Percentiles rank a stretch among this genome's conserved stretches.
Conservation (phyloP, 2,329 filamentous ascomycete genomes). For the Tolypocladium amazonense region DNA sequence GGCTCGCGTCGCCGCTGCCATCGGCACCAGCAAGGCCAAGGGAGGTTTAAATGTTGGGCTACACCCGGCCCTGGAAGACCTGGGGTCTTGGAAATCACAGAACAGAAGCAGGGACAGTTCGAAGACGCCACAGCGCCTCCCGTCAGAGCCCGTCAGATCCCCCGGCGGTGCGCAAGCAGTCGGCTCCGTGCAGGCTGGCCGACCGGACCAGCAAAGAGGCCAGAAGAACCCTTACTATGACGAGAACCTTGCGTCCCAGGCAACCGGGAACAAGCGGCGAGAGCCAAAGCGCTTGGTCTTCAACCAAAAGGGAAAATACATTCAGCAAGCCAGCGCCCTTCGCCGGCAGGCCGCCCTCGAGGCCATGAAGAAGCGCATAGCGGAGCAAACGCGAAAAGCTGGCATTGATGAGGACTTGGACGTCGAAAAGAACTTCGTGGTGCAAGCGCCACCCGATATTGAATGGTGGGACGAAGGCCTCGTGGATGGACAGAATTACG, state of each 20-base stretch:
- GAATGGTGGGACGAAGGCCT: constrained; percentile 98
- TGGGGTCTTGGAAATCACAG: constrained; percentile 35
- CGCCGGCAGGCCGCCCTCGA: constrained; percentile 82
- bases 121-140: constrained; percentile 7
- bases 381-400: constrained; percentile 76
- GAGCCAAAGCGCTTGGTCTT: constrained; percentile 72
- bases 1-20: constrained; percentile 68
- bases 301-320: constrained; percentile 95
- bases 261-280: constrained; percentile 45
- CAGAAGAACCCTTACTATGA: constrained; percentile 72
- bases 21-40: constrained; percentile 45
- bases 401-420: constrained; percentile 87
- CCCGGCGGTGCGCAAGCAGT: constrained; percentile 8
- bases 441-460: constrained; percentile 73
- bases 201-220: neutral
- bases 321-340: constrained; percentile 82
- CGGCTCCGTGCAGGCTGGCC: constrained; percentile 5
- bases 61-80: constrained; percentile 61
- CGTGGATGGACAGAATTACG: constrained; percentile 65
- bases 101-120: constrained; percentile 23
- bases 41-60: constrained; percentile 67
- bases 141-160: constrained; percentile 6
- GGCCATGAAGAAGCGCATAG: constrained; percentile 89
- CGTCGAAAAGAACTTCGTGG: constrained; percentile 78
- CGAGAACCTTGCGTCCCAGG: constrained; percentile 52